These are phyloP conservation scores for Vigna unguiculata DNA, from an alignment of 306 rosid species.

Conservation along the genomic window DNA sequence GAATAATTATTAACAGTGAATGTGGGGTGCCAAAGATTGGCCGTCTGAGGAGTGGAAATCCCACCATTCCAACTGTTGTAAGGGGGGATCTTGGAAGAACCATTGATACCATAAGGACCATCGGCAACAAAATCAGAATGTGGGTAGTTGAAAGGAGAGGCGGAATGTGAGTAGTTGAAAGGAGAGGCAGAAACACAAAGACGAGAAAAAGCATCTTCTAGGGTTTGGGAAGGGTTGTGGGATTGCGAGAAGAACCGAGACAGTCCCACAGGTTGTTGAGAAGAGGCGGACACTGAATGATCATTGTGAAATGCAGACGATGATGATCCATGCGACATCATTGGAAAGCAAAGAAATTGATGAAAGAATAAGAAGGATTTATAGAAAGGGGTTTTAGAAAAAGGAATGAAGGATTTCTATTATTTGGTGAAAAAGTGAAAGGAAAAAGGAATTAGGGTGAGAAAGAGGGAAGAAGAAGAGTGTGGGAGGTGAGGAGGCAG, in stretches of 20 bases:
- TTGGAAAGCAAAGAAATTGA: not conserved
- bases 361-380: not conserved
- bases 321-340: conserved; percentile 35
- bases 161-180: conserved; percentile 8
- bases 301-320: not conserved
- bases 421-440: not conserved
- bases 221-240: conserved; percentile 42
- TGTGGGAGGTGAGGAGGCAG: conserved; percentile 11
- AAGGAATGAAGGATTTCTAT: not conserved
- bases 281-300: not conserved
- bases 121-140: not conserved
- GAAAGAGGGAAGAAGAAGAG: not conserved
- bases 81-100: not conserved
- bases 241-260: not conserved
- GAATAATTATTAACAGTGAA: not conserved
- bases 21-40: conserved; percentile 14
- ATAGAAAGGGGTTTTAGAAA: conserved; percentile 9
- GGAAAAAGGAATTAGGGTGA: not conserved
- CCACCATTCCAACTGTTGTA: not conserved
- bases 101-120: not conserved
- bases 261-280: not conserved
- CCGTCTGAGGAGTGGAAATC: not conserved
- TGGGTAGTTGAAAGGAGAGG: not conserved
- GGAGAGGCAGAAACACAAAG: conserved; percentile 38
- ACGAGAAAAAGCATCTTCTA: conserved; percentile 51